Conservation (phyloP, 2,329 filamentous ascomycete species). For the Paecilomyces sp. region DNA sequence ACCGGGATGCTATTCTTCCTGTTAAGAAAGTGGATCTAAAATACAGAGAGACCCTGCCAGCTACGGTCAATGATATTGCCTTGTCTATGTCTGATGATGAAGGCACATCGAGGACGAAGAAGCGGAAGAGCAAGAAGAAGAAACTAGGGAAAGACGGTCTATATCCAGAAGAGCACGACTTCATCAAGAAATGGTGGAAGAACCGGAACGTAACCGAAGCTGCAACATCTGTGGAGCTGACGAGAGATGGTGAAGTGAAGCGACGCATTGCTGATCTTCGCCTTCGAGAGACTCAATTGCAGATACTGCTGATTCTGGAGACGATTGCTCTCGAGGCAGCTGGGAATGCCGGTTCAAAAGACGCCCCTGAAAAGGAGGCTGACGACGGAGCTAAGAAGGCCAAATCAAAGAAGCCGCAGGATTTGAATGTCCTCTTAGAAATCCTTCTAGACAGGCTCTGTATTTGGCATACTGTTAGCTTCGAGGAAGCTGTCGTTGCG, state of each 20-base stretch:
- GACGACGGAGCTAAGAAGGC: constrained; percentile 13
- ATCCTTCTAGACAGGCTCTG: constrained; percentile 42
- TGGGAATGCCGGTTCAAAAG: constrained; percentile 10
- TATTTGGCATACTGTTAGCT: constrained; percentile 44
- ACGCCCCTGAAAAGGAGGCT: constrained; percentile 10
- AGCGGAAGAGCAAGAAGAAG: constrained; percentile 30
- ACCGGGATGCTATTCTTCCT: constrained; percentile 35
- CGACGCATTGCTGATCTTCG: constrained; percentile 37
- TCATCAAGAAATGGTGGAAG: constrained; percentile 41
- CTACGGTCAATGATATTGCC: constrained; percentile 30
- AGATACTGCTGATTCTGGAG: constrained; percentile 44
- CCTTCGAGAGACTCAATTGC: constrained; percentile 42
- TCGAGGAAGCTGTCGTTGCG: constrained; percentile 26
- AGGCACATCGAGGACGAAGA: constrained; percentile 13
- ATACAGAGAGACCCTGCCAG: constrained; percentile 38
- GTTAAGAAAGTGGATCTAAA: constrained; percentile 43
- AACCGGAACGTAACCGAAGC: constrained; percentile 23
- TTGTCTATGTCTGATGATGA: constrained; percentile 31
- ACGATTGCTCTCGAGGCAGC: constrained; percentile 35
- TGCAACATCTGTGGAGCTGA: constrained; percentile 17
- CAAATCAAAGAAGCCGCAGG: constrained; percentile 33
- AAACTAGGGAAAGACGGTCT: constrained; percentile 42
- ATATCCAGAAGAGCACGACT: constrained; percentile 37
- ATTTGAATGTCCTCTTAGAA: constrained; percentile 38
- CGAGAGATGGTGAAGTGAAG: constrained; percentile 31